Evolutionary conservation across 106 monocot species (phyloP), one percentile per base, ranked within the genome.

Genomic region (Amphibolis antarctica): DNA sequence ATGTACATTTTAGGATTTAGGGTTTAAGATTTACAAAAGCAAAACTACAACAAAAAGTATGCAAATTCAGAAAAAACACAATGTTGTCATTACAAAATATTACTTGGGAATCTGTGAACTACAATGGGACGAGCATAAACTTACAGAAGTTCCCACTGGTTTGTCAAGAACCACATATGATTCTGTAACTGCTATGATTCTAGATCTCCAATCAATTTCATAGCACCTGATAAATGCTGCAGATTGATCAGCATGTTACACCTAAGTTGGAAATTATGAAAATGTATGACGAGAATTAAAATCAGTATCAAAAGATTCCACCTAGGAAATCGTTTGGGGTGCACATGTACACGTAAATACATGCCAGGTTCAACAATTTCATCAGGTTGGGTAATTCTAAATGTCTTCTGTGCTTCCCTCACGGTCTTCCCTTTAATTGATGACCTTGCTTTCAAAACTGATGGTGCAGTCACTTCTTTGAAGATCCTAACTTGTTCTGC

Each of bases 301-400:
- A n/a, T n/a, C n/a, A n/a, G n/a, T n/a, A 12, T 49, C 48, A 49
- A 12, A n/a, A 7, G 43, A 26, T 7, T 36, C 64, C 80, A 98
- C 96, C 96, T 80, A 64, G 90, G 90, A 42, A 77, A 98, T n/a
- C 96, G 81, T 74, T 98, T 98, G 53, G 96, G 96, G 42, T 98
- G 96, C 12, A 87, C 85, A 79, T 98, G 89, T 6, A 98, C 90
- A 69, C 96, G 84, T 44, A 98, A 51, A 50, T 98, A 98, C 3
- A 72, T 90, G 12, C 96, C 96, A 25, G 76, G 69, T 80, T 98
- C 96, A 63, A 98, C 79, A 74, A 75, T 76, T 63, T 90, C 84
- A 77, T 85, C 77, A 45, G 28, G 64, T 68, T 85, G 74, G 21
- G 80, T 77, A 55, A 98, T 81, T 62, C 81, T 73, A 69, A 67